Percentiles rank a stretch among this genome's conserved stretches.
These are phyloP conservation scores for Quercus suber DNA, from an alignment of 306 rosid genomes.

Conservation along the genomic window DNA sequence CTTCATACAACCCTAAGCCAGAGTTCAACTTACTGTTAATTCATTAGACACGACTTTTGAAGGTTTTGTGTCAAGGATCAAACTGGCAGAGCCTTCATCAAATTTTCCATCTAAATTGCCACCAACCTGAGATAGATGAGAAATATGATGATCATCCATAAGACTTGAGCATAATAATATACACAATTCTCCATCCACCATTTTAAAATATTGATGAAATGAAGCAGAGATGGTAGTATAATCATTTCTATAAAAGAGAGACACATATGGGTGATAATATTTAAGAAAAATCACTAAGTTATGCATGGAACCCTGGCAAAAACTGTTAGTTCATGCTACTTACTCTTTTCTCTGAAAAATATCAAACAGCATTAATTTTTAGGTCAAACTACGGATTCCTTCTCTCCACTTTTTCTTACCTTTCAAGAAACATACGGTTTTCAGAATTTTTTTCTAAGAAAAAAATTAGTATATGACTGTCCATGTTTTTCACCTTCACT, in stretches of 20 bases:
- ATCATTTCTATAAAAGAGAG: background rate
- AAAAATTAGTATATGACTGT: background rate
- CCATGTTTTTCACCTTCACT: constrained; percentile 4
- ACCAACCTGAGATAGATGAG: constrained; percentile 54
- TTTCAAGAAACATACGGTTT: background rate
- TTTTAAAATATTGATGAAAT: constrained; percentile 12
- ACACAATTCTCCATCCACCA: constrained; percentile 2
- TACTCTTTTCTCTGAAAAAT: background rate
- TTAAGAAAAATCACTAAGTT: background rate
- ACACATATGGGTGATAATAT: background rate
- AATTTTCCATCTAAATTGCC: constrained; percentile 82
- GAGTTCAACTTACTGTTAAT: constrained; percentile 68
- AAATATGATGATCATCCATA: constrained; percentile 5
- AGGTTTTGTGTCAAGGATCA: constrained; percentile 86
- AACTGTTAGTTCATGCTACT: background rate
- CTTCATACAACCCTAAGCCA: constrained; percentile 2
- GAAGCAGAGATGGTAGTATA: background rate
- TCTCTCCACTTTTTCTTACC: background rate
- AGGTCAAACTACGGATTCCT: background rate
- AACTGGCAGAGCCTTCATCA: constrained; percentile 79
- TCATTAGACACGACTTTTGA: constrained; percentile 86
- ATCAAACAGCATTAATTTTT: background rate
- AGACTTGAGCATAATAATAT: constrained; percentile 2
- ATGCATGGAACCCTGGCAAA: background rate
- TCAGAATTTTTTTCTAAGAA: background rate